Evolutionary conservation across 1,284 basidiomycete genomes (phyloP), one percentile per base, ranked within the genome.

Genomic region (Apiotrichum mycotoxinovorans): DNA sequence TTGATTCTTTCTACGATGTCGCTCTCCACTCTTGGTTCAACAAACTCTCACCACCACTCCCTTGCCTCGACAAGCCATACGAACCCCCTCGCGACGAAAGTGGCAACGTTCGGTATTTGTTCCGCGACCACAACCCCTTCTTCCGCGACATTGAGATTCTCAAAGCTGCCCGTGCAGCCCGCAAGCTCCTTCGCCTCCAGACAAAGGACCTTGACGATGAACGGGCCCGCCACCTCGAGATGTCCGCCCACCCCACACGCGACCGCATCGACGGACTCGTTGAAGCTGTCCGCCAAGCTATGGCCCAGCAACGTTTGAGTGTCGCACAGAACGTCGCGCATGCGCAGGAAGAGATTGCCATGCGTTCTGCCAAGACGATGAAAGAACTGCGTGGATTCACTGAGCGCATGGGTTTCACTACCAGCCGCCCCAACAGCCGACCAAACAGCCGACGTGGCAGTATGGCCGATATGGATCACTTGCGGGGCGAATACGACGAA

Each of bases 1-100:
- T 87, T 50, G 81, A 87, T 58, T 79, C 83, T 2, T 79, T 89
- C 58, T 88, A 88, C 74, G 87, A 89, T 68, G 83, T 83, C 72
- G 84, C 84, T 2, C 79, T 89, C 42, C 77, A 87, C 57, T 82
- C 81, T 23, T 87, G 85, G 85, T 47, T 54, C 54, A 62, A 62
- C 57, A 62, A 58, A 49, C 57, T 62, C 5, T 47, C 48, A 15
- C 61, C 61, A 10, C 47, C 44, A 15, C 52, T 62, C 3, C 61
- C 61, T 8, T 80, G 79, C 63, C 71, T 83, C 41, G 56, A 61
- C 25, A 64, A 60, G 3, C 79, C 80, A 0, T 78, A 77, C 56
- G 68, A 77, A 34, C 70, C 77, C 69, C 62, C 79, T 73, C 43
- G 54, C 54, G 43, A 74, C 54, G 70, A 71, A 18, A 46, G 63